Percentiles rank a stretch among this genome's conserved stretches.
These are phyloP conservation scores for Onygenales sp. DNA, from an alignment of 2,329 filamentous ascomycete genomes.

Conservation along the genomic window DNA sequence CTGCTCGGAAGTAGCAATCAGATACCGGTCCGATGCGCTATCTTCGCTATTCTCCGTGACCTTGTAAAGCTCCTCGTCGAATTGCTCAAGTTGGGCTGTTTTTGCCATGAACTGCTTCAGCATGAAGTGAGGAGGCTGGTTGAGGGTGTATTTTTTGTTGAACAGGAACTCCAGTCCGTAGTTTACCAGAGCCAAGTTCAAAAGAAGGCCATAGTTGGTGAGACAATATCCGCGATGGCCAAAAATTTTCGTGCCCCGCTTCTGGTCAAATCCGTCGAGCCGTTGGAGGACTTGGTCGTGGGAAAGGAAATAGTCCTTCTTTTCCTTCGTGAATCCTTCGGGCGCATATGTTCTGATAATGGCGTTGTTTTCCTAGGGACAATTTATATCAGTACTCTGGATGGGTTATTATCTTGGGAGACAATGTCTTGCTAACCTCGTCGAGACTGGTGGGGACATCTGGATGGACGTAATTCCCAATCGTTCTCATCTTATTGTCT, in stretches of 20 bases:
- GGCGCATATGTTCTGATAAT: constrained; percentile 72
- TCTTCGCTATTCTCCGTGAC: constrained; percentile 69
- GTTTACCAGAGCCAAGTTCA: constrained; percentile 89
- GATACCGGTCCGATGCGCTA: constrained; percentile 75
- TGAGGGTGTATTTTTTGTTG: constrained; percentile 68
- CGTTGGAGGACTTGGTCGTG: constrained; percentile 90
- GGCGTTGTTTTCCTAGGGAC: constrained; percentile 62
- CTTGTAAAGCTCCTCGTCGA: constrained; percentile 97
- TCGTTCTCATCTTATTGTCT: constrained; percentile 67
- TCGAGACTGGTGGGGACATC: constrained; percentile 75
- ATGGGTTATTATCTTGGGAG: background rate
- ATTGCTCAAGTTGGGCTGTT: constrained; percentile 92
- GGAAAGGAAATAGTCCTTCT: constrained; percentile 62
- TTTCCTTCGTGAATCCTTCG: constrained; percentile 62
- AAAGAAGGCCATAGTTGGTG: constrained; percentile 77
- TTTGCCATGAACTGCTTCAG: constrained; percentile 93
- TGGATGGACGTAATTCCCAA: constrained; percentile 88
- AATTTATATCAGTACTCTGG: background rate
- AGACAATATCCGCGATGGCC: constrained; percentile 93
- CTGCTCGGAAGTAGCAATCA: constrained; percentile 83
- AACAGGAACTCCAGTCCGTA: constrained; percentile 87
- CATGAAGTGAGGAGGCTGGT: constrained; percentile 91
- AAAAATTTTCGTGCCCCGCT: constrained; percentile 86
- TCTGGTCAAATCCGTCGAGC: constrained; percentile 84
- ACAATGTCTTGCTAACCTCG: constrained; percentile 45